A percentile compares a stretch with the other conserved stretches of the same genome.
These are phyloP conservation scores for Pseudogymnoascus pannorum DNA, from an alignment of 2,329 filamentous ascomycete species.

Conservation along the genomic window DNA sequence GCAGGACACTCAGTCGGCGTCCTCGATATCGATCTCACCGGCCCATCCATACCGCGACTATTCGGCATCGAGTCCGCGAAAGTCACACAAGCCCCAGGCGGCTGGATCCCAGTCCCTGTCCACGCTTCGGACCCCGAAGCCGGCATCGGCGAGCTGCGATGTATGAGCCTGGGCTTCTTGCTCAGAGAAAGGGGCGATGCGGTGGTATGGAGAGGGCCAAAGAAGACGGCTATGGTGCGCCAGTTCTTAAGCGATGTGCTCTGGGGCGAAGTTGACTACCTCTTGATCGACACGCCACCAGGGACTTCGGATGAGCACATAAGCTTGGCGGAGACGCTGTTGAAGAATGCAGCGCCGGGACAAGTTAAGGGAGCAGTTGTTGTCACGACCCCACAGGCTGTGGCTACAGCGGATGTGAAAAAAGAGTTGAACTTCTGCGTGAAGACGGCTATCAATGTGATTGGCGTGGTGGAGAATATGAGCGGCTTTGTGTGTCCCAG, in stretches of 20 bases:
- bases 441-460: slow-evolving; percentile 72
- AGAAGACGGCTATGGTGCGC: slow-evolving; percentile 98
- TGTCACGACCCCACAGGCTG: slow-evolving; percentile 92
- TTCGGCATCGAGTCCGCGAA: slow-evolving; percentile 84
- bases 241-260: slow-evolving; percentile 90
- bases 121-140: slow-evolving; percentile 51
- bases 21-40: slow-evolving; percentile 91
- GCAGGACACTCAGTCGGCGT: slow-evolving; percentile 87
- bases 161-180: slow-evolving; percentile 92
- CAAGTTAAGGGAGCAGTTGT: slow-evolving; percentile 84
- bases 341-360: slow-evolving; percentile 53
- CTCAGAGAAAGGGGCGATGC: slow-evolving; percentile 77
- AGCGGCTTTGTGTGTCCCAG: slow-evolving; percentile 78
- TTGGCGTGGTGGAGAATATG: slow-evolving; percentile 98
- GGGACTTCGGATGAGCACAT: slow-evolving; percentile 98
- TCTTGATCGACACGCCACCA: slow-evolving; percentile 92
- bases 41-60: slow-evolving; percentile 91
- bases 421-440: slow-evolving; percentile 84
- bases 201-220: slow-evolving; percentile 94
- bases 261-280: slow-evolving; percentile 82
- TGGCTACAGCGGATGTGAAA: slow-evolving; percentile 82
- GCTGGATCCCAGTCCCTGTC: slow-evolving; percentile 85
- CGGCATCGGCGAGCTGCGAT: slow-evolving; percentile 59
- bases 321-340: slow-evolving; percentile 78
- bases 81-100: slow-evolving; percentile 82